Evolutionary conservation across 768 basidiomycete genomes (phyloP), one percentile per base, ranked within the genome.

Genomic region (Amanita jacksonii): DNA sequence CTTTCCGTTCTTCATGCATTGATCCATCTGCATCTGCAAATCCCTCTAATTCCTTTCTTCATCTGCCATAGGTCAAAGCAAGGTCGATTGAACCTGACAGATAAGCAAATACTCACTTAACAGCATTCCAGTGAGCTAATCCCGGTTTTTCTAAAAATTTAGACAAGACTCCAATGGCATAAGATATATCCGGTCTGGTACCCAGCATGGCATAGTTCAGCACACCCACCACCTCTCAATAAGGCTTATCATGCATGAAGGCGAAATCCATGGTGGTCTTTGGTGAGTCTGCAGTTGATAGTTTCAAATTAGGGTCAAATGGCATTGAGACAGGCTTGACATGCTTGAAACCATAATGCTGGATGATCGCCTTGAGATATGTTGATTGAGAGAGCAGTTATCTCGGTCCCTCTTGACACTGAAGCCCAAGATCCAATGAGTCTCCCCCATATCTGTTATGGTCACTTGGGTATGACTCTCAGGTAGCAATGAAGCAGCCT

Each of bases 21-120:
- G n/a, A n/a, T 18, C 52, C 49, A 52, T 52, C 46, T 31, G 63
- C 55, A 49, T 59, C 57, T 2, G 51, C 50, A 43, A 32, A 54
- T 0, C 54, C 56, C 33, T 51, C 50, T 9, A 59, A 45, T 15
- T 48, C 44, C 18, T 47, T 49, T 23, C 52, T 45, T 12, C 38
- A 27, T 13, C 46, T 44, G 5, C 52, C 51, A 47, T 55, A 57
- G 4, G 44, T 48, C 13, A 62, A 46, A 18, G 41, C 43, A 8
- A 57, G 35, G 8, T 53, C 45, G 24, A 48, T 51, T 0, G 54
- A 56, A 1, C 49, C 55, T 16, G 46, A 50, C 24, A 73, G 51
- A 49, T 72, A 74, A 3, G 57, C 54, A 27, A 64, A 54, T 16
- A 68, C 46, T 32, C 58, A 59, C 43, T 62, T 62, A 4, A 62